Percentiles rank a stretch among this genome's conserved stretches.
These are phyloP conservation scores for Termitomyces sp. DNA, from an alignment of 768 basidiomycete genomes.

Conservation along the genomic window DNA sequence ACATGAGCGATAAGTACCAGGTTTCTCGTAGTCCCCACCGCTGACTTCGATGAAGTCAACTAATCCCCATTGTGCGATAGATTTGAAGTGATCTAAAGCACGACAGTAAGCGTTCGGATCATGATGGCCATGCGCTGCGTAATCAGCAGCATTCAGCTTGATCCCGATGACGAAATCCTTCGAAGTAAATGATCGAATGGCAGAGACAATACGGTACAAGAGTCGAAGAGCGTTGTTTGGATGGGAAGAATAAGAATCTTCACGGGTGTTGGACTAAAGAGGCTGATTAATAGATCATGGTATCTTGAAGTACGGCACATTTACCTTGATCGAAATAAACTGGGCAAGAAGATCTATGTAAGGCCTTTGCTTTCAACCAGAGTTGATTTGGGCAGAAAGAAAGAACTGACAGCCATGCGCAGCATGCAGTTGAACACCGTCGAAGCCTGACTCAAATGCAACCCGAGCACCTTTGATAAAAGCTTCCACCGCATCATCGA, in stretches of 20 bases:
- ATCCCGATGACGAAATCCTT: slow-evolving; percentile 65
- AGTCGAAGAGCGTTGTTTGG: slow-evolving; percentile 45
- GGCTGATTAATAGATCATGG: background rate
- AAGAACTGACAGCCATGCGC: slow-evolving; percentile 74
- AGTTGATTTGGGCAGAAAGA: no score
- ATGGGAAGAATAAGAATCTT: slow-evolving; percentile 51
- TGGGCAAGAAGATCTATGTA: slow-evolving; percentile 69
- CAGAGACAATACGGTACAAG: slow-evolving; percentile 45
- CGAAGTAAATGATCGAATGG: slow-evolving; percentile 50
- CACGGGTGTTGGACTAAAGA: slow-evolving; percentile 37
- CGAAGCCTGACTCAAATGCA: slow-evolving; percentile 68
- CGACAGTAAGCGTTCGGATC: slow-evolving; percentile 23
- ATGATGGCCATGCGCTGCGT: slow-evolving; percentile 30
- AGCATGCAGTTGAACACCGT: slow-evolving; percentile 81
- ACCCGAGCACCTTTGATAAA: slow-evolving; percentile 67
- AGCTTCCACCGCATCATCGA: slow-evolving; percentile 48
- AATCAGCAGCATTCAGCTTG: slow-evolving; percentile 81
- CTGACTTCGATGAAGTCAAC: slow-evolving; percentile 87
- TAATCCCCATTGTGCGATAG: slow-evolving; percentile 56
- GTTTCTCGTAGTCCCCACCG: slow-evolving; percentile 81
- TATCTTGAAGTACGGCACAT: background rate
- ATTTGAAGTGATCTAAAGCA: slow-evolving; percentile 54
- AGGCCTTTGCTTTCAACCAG: background rate
- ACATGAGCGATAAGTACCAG: slow-evolving; percentile 36
- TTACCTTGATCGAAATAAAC: slow-evolving; percentile 66